Percentiles rank a stretch among this genome's conserved stretches.
These are phyloP conservation scores for Xylariales sp. DNA, from an alignment of 2,329 filamentous ascomycete species.

Conservation along the genomic window DNA sequence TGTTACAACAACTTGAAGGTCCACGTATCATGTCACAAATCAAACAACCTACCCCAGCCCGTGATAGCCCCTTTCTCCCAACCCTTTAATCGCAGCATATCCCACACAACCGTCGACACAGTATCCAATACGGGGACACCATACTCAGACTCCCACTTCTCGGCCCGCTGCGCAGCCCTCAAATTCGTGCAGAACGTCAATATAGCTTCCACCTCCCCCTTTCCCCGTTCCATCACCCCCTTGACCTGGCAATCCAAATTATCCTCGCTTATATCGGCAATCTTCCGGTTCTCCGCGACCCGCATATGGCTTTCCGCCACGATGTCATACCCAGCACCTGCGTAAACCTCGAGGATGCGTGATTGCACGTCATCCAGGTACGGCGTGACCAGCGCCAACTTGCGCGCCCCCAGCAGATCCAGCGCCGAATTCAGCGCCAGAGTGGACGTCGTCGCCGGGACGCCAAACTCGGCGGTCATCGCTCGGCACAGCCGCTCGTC, in stretches of 20 bases:
- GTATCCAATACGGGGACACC: slow-evolving; percentile 35
- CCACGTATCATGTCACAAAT: too few relatives aligned
- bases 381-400: slow-evolving; percentile 35
- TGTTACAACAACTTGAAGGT: too few relatives aligned
- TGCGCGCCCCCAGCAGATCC: slow-evolving; percentile 19
- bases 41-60: too few relatives aligned
- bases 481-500: slow-evolving; percentile 33
- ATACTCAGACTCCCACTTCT: slow-evolving; percentile 32
- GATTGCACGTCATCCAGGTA: slow-evolving; percentile 35
- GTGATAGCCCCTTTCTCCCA: too few relatives aligned
- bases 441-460: slow-evolving; percentile 35
- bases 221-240: slow-evolving; percentile 23
- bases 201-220: slow-evolving; percentile 27
- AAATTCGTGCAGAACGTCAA: slow-evolving; percentile 41
- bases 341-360: slow-evolving; percentile 31
- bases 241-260: slow-evolving; percentile 16
- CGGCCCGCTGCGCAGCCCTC: slow-evolving; percentile 31
- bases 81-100: slow-evolving; percentile 33
- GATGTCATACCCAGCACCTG: slow-evolving; percentile 26
- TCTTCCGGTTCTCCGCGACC: slow-evolving; percentile 31
- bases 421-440: slow-evolving; percentile 33
- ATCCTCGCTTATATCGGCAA: slow-evolving; percentile 28
- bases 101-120: slow-evolving; percentile 36
- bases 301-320: slow-evolving; percentile 28
- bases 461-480: slow-evolving; percentile 31